Percentiles rank a stretch among this genome's conserved stretches.
These are phyloP conservation scores for Lasiosphaeriaceae sp. DNA, from an alignment of 495 filamentous ascomycete species.

Conservation along the genomic window DNA sequence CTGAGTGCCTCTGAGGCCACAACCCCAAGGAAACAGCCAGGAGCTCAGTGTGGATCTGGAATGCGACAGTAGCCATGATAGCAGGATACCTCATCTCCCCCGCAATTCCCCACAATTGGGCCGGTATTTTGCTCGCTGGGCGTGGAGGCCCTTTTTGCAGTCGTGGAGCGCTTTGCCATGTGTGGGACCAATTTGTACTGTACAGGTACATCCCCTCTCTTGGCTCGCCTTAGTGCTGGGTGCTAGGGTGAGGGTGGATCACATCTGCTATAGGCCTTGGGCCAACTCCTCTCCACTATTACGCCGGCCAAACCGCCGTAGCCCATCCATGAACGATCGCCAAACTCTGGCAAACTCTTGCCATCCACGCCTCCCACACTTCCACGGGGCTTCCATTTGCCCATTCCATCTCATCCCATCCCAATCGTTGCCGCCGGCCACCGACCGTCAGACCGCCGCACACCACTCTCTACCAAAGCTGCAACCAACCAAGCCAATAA, in stretches of 20 bases:
- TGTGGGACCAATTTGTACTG: not conserved
- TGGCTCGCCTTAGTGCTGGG: too few relatives aligned
- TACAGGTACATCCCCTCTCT: not conserved
- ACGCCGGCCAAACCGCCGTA: constrained; percentile 52
- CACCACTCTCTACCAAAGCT: not conserved
- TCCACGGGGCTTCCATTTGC: constrained; percentile 2
- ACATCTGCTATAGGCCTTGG: constrained; percentile 22
- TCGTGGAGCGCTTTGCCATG: too few relatives aligned
- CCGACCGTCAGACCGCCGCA: not conserved
- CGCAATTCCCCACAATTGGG: not conserved
- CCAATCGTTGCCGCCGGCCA: not conserved
- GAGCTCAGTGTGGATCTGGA: constrained; percentile 4
- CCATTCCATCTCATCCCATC: constrained; percentile 3
- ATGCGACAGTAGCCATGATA: constrained; percentile 13
- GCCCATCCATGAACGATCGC: constrained; percentile 24
- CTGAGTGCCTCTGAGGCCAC: constrained; percentile 14
- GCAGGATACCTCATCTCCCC: constrained; percentile 12
- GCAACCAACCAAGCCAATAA: too few relatives aligned
- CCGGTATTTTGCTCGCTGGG: constrained; percentile 17
- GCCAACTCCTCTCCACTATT: constrained; percentile 48
- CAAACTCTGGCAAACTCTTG: constrained; percentile 1
- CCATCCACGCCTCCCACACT: constrained; percentile 6
- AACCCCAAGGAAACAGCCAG: constrained; percentile 24
- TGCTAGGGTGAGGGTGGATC: constrained; percentile 10
- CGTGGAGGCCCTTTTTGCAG: not conserved